Percentiles rank a stretch among this genome's conserved stretches.
Evolutionary conservation across 208 protist species (phyloP).

Genomic region (Tritrichomonas musculus): DNA sequence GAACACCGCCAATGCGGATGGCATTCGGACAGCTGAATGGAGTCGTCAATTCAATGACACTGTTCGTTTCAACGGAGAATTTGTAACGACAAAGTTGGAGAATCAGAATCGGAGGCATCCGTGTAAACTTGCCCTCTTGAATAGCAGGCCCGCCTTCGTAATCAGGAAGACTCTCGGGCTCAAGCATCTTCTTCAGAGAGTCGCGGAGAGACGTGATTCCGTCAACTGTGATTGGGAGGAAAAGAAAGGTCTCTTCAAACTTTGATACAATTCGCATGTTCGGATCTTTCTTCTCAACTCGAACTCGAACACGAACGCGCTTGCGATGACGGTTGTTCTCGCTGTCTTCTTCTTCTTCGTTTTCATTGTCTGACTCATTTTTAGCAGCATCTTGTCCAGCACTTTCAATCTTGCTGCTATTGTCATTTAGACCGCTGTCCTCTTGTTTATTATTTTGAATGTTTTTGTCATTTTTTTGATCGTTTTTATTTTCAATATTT

Average conservation of each 20-base stretch:
- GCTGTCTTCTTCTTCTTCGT: no score
- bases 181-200: neutral
- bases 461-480: no score
- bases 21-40: neutral
- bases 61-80: neutral
- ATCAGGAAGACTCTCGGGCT: neutral
- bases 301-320: no score
- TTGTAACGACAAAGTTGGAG: neutral
- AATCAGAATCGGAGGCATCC: neutral
- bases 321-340: no score
- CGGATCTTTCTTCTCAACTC: no score
- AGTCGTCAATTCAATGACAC: neutral
- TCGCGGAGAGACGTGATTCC: neutral
- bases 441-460: no score
- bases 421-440: no score
- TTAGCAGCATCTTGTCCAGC: no score
- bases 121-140: neutral
- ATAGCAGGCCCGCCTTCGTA: neutral
- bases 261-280: no score
- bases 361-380: no score
- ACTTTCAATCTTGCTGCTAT: no score
- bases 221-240: neutral
- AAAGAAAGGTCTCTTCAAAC: neutral
- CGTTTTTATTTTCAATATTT: no score
- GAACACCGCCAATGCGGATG: neutral